These are phyloP conservation scores for Phlebopus sp. DNA, from an alignment of 1,284 basidiomycete species.

Conservation along the genomic window DNA sequence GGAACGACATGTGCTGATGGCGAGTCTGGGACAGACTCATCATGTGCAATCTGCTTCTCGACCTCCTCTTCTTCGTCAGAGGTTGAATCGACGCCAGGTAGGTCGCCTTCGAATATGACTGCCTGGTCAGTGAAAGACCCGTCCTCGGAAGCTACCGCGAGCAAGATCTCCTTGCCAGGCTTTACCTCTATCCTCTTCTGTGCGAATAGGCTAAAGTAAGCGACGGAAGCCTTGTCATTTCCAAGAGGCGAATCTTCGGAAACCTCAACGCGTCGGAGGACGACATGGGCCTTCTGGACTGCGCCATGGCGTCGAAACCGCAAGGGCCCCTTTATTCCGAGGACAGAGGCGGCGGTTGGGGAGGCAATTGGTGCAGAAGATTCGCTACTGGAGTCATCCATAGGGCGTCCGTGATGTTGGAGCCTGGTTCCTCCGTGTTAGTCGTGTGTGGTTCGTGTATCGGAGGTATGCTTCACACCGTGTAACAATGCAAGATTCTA, in stretches of 20 bases:
- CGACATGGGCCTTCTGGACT: conserved; percentile 56
- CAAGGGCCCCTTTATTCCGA: conserved; percentile 52
- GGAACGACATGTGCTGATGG: conserved; percentile 39
- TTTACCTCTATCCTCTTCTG: conserved; percentile 64
- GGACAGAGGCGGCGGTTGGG: conserved; percentile 41
- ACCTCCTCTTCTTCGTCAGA: conserved; percentile 38
- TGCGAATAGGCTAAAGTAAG: conserved; percentile 60
- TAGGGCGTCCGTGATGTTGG: conserved; percentile 14
- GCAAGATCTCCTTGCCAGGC: conserved; percentile 63
- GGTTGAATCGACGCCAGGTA: conserved; percentile 33
- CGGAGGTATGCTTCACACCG: conserved; percentile 7
- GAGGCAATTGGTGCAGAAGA: conserved; percentile 13
- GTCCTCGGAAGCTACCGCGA: conserved; percentile 51
- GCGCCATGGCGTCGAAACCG: conserved; percentile 57
- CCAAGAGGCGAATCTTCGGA: conserved; percentile 43
- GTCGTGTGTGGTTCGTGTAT: conserved; percentile 8
- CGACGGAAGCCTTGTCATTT: conserved; percentile 34
- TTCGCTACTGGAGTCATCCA: conserved; percentile 33
- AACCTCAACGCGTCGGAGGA: conserved; percentile 53
- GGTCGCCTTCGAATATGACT: conserved; percentile 54
- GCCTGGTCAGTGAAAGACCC: conserved; percentile 51
- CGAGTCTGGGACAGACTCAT: conserved; percentile 35
- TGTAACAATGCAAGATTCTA: conserved; percentile 7
- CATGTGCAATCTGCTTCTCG: conserved; percentile 36
- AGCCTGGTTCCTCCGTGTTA: conserved; percentile 11